Evolutionary conservation across 176 grass and related monocot species (phyloP).

Genomic region (Paspalum notatum): DNA sequence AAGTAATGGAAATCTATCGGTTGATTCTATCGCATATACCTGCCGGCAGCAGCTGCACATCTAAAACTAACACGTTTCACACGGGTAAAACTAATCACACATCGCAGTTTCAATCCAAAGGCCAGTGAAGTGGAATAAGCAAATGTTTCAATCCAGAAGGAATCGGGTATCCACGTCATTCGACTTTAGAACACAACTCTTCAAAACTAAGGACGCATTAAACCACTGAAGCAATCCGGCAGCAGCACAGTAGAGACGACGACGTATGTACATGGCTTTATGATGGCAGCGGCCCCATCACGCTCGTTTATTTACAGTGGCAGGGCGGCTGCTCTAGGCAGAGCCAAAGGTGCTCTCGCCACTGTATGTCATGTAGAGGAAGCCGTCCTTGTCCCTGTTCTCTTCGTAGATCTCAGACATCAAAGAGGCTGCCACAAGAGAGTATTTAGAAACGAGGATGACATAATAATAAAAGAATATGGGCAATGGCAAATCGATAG

Average conservation of each 20-base stretch:
- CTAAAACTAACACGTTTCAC: neutral
- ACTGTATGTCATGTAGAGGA: constrained; percentile 97
- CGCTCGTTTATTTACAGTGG: constrained; percentile 54
- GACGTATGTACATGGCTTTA: constrained; percentile 39
- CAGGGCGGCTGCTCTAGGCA: constrained; percentile 20
- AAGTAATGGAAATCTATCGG: neutral
- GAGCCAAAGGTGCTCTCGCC: constrained; percentile 89
- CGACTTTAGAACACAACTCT: constrained; percentile 17
- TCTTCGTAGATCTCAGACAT: constrained; percentile 94
- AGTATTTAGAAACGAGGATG: neutral
- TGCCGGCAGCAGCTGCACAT: neutral
- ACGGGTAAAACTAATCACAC: neutral
- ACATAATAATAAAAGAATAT: neutral
- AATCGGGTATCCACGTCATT: neutral
- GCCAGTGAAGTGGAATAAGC: neutral
- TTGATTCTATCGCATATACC: neutral
- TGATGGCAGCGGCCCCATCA: neutral
- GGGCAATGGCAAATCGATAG: neutral
- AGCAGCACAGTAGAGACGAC: constrained; percentile 31
- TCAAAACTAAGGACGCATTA: constrained; percentile 35
- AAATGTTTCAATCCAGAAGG: constrained; percentile 1
- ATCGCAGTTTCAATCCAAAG: neutral
- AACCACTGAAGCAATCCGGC: constrained; percentile 28
- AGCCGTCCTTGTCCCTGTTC: constrained; percentile 91
- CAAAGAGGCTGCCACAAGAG: constrained; percentile 58